These are phyloP conservation scores for Alnus rubra DNA, from an alignment of 306 rosid genomes.

Conservation along the genomic window DNA sequence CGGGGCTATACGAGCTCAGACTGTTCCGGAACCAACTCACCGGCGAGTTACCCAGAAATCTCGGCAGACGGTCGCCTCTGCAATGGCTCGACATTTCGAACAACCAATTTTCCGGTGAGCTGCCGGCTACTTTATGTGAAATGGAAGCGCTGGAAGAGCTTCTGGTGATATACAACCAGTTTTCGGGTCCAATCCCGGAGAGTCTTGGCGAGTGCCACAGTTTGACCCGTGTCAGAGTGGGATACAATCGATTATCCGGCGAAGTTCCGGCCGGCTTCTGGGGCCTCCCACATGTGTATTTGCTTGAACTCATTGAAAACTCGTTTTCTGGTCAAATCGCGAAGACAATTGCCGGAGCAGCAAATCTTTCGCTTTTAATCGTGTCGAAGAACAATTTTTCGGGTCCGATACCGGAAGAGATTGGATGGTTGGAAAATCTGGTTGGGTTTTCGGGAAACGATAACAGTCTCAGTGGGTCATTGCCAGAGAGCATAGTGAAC, in stretches of 20 bases:
- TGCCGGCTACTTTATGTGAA: slow-evolving; percentile 62
- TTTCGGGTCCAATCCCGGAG: slow-evolving; percentile 65
- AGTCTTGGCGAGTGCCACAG: slow-evolving; percentile 59
- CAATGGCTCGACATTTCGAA: slow-evolving; percentile 65
- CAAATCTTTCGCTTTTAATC: slow-evolving; percentile 50
- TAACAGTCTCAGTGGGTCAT: slow-evolving; percentile 53
- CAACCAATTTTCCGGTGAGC: slow-evolving; percentile 57
- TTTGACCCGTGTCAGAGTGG: slow-evolving; percentile 62
- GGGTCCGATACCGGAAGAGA: slow-evolving; percentile 71
- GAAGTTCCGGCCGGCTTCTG: slow-evolving; percentile 72
- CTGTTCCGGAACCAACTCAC: slow-evolving; percentile 56
- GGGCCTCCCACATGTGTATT: slow-evolving; percentile 68
- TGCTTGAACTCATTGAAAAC: slow-evolving; percentile 66
- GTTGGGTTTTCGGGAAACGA: slow-evolving; percentile 52
- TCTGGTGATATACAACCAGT: slow-evolving; percentile 53
- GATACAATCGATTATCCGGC: slow-evolving; percentile 58
- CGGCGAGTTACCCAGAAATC: slow-evolving; percentile 62
- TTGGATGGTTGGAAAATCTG: slow-evolving; percentile 63
- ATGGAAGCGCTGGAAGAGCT: slow-evolving; percentile 61
- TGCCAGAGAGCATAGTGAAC: slow-evolving; percentile 60
- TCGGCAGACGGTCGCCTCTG: slow-evolving; percentile 65
- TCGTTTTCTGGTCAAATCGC: slow-evolving; percentile 60
- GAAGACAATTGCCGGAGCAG: slow-evolving; percentile 60
- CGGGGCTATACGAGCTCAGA: slow-evolving; percentile 56
- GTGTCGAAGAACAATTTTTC: slow-evolving; percentile 62